Base-by-base conservation (phyloP, 2,329 filamentous ascomycete species). In the Fonsecaea pugnacius region DNA sequence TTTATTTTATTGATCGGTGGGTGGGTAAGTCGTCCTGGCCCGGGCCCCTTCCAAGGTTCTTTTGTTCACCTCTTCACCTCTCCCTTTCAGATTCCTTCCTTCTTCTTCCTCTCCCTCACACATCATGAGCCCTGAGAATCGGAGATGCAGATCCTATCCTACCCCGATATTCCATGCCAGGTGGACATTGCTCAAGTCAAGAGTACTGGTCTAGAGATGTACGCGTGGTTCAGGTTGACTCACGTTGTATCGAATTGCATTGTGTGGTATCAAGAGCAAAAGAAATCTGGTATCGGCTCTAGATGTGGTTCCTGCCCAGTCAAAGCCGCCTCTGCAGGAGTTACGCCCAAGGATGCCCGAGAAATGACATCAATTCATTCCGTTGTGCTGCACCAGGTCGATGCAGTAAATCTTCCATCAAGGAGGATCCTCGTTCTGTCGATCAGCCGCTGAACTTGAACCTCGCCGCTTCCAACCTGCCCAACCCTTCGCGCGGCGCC, bases 401-500 rank as follows among this genome's bases (percentile, higher is more conserved):
- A 48, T 16, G 18, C 21, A 5, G 43, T 12, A 48, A 27, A 48
- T 48, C 4, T 48, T 10, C 21, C 9, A 48, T 27, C 18, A 21
- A 48, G 6, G 12, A 24, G 7, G 21, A 8, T 10, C 16, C 43
- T 14, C 43, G 21, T 48, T 5, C 43, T 24, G 18, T 48, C 43
- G 43, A 16, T 48, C 43, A 87, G 65, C 85, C 85, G 63, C 79
- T 80, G 74, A 96, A 98, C 71, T 91, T 89, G 80, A 98, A 98
- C 69, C 91, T 87, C 24, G 89, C 87, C 27, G 92, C 92, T 78
- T 96, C 92, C 63, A 98, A 80, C 74, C 92, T 85, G 3, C 94
- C 94, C 48, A 98, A 81, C 0, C 94, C 94, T 75, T 98, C 94
- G 66, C 94, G 83, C 6, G 95, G 95, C n/a, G 95, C 94, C 53